A percentile compares a stretch with the other conserved stretches of the same genome.
These are phyloP conservation scores for Xylaria polymorpha DNA, from an alignment of 2,329 filamentous ascomycete species.

Conservation along the genomic window DNA sequence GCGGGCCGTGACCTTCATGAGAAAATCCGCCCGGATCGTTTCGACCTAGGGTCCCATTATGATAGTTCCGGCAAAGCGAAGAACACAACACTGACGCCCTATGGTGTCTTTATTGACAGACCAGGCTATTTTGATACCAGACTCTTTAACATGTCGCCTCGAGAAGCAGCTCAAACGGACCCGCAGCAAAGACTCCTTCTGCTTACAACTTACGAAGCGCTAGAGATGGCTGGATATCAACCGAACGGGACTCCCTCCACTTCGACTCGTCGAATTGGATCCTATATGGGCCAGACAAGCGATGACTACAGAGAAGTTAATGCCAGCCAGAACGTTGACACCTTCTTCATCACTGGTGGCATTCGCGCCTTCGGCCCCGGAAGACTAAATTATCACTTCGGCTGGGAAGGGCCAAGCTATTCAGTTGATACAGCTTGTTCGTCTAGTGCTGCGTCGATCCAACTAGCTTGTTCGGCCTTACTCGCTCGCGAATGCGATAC, in stretches of 20 bases:
- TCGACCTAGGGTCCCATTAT: constrained; percentile 34
- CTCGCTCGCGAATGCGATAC: constrained; percentile 72
- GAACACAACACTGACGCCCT: constrained; percentile 33
- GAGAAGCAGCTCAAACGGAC: constrained; percentile 59
- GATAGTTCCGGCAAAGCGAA: constrained; percentile 26
- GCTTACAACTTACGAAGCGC: constrained; percentile 73
- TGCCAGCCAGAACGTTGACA: constrained; percentile 66
- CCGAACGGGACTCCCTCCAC: constrained; percentile 30
- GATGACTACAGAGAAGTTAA: constrained; percentile 70
- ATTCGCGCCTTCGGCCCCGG: constrained; percentile 52
- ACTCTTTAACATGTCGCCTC: constrained; percentile 43
- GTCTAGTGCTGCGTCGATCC: constrained; percentile 40
- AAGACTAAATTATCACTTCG: constrained; percentile 52
- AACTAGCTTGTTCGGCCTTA: constrained; percentile 64
- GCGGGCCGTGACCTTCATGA: constrained; percentile 39
- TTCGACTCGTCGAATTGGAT: constrained; percentile 32
- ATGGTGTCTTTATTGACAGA: constrained; percentile 36
- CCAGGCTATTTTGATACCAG: constrained; percentile 38
- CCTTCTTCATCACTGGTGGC: constrained; percentile 53
- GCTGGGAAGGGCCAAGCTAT: constrained; percentile 48
- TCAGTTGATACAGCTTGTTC: constrained; percentile 50
- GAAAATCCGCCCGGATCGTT: constrained; percentile 27
- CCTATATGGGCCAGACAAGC: constrained; percentile 38
- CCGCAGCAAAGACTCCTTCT: constrained; percentile 73
- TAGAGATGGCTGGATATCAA: constrained; percentile 68